Evolutionary conservation across 108 stramenopile genomes (phyloP), one percentile per base, ranked within the genome.

Genomic region (Epithemia pelagica): DNA sequence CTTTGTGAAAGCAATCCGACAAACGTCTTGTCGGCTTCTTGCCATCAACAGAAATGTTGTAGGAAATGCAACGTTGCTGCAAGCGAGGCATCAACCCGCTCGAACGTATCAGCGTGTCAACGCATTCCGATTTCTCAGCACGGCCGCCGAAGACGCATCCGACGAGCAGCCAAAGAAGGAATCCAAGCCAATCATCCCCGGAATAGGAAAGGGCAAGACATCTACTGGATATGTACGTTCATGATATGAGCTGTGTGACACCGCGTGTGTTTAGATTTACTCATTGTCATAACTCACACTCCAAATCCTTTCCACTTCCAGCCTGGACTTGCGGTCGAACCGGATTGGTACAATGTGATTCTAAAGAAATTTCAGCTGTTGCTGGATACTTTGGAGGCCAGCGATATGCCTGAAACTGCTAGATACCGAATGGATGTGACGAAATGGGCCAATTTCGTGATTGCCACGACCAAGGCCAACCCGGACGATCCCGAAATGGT

Each of bases 241-340:
- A 15, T 46, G 33, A 22, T 46, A 27, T 61, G 33, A 52, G 61
- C 0, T 1, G 21, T 28, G 27, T 10, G 15, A 46, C 10, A 46
- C 15, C 37, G 37, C 15, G 15, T 46, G 37, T 46, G 10, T 46
- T 5, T 46, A 46, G n/a, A n/a, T n/a, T n/a, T n/a, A n/a, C n/a
- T n/a, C n/a, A 46, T 46, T 5, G 15, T 46, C 37, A 46, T 5
- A 46, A 46, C 37, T 46, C 37, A 10, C 15, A 15, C 37, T 10
- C 37, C 5, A 46, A 46, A 46, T 46, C 37, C 15, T 5, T 26
- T 57, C 18, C 26, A 21, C 3, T 57, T 19, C 26, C 69, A 92
- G 92, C 87, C 88, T 54, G 94, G 94, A 26, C 77, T 95, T 37
- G 76, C 84, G 2, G 90, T 89, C 26, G 89, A 95, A 67, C 89